A percentile compares a stretch with the other conserved stretches of the same genome.
Conservation (phyloP, 1,284 basidiomycete species). For the Ganoderma meredithae region DNA sequence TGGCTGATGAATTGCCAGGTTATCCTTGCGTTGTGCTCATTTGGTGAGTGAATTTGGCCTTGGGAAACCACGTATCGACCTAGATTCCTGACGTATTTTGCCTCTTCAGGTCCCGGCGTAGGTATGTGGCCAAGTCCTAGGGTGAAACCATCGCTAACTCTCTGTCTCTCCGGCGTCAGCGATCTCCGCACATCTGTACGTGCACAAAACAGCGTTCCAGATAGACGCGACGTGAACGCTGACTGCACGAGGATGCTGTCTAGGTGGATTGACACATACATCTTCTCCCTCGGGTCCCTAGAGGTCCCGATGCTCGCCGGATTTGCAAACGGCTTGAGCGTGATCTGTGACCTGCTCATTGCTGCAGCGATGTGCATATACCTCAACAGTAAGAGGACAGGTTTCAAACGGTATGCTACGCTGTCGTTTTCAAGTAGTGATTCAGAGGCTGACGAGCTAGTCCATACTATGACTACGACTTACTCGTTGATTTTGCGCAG, state of each 20-base stretch:
- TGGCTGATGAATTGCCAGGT: not conserved
- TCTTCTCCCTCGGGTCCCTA: not conserved
- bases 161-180: not conserved
- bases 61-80: not conserved
- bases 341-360: not conserved
- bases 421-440: too few relatives aligned
- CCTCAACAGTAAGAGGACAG: not conserved
- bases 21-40: not conserved
- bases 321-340: not conserved
- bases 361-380: not conserved
- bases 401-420: not conserved
- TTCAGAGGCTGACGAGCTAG: not conserved
- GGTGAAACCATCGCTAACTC: not conserved
- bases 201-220: not conserved
- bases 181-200: not conserved
- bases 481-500: not conserved
- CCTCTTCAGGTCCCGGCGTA: not conserved
- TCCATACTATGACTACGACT: too few relatives aligned
- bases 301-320: not conserved
- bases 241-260: not conserved
- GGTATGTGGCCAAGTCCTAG: not conserved
- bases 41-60: not conserved
- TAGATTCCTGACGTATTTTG: not conserved
- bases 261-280: not conserved
- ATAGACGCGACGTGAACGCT: not conserved